These are phyloP conservation scores for Rhizophora apiculata DNA, from an alignment of 345 rosid species.

Conservation along the genomic window DNA sequence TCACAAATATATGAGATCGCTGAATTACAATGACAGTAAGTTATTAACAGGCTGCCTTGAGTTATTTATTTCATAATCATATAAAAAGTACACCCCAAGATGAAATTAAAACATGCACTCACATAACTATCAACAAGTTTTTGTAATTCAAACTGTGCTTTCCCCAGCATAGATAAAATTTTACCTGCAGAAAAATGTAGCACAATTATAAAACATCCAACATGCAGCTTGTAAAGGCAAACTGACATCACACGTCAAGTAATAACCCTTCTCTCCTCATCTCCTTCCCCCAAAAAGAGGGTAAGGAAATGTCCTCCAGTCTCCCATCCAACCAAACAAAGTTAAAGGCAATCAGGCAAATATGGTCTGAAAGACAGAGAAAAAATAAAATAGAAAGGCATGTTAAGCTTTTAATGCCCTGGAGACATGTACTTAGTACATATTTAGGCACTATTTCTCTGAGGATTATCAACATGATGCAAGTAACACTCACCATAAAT, in stretches of 20 bases:
- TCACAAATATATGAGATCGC: conserved; percentile 73
- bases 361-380: no score
- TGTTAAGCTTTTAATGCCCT: no score
- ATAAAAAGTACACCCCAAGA: conserved; percentile 5
- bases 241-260: not conserved
- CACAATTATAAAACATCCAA: not conserved
- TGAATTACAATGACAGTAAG: conserved; percentile 33
- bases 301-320: no score
- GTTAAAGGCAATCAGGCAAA: no score
- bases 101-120: conserved; percentile 35
- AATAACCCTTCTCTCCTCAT: not conserved
- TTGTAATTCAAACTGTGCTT: conserved; percentile 83
- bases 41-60: conserved; percentile 6
- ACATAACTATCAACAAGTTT: conserved; percentile 87
- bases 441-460: no score
- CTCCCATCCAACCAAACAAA: no score
- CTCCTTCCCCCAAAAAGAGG: no score
- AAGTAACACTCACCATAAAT: no score
- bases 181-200: conserved; percentile 49
- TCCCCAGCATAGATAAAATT: conserved; percentile 66
- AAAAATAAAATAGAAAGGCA: no score
- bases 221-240: not conserved
- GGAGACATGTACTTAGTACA: no score
- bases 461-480: no score
- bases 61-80: not conserved